Evolutionary conservation across 2,329 filamentous ascomycete species (phyloP).

Genomic region (Paraphoma chrysanthemicola): DNA sequence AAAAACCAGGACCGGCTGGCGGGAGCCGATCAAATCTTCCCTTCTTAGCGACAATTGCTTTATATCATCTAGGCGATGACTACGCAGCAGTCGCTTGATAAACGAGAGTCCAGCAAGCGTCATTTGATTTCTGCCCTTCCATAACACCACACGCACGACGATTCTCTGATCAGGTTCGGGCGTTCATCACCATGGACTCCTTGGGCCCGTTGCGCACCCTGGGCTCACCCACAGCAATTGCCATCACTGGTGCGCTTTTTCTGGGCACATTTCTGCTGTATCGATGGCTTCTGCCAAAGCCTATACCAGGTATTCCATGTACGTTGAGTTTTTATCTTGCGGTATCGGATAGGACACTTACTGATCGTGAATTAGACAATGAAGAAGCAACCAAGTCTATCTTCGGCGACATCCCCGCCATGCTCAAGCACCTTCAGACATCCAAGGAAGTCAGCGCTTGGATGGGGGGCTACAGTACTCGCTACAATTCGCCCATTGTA

Average conservation of each 20-base stretch:
- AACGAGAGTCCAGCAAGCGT: not conserved
- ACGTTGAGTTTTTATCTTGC: not conserved
- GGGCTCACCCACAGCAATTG: not conserved
- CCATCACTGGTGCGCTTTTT: not conserved
- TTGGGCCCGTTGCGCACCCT: not conserved
- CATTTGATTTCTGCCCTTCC: not conserved
- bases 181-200: not conserved
- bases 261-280: constrained; percentile 14
- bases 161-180: not conserved
- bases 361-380: constrained; percentile 48
- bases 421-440: constrained; percentile 41
- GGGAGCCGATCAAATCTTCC: too few relatives aligned
- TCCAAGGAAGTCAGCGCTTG: constrained; percentile 7
- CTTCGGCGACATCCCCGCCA: constrained; percentile 52
- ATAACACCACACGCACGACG: not conserved
- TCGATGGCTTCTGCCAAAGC: constrained; percentile 47
- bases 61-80: too few relatives aligned
- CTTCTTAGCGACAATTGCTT: too few relatives aligned
- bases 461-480: constrained; percentile 6
- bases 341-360: not conserved
- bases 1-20: too few relatives aligned
- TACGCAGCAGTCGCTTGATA: too few relatives aligned
- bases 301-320: constrained; percentile 51
- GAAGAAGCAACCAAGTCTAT: constrained; percentile 41
- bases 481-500: constrained; percentile 25